Conservation (phyloP, 2,329 filamentous ascomycete species). For the Fusarium musae region DNA sequence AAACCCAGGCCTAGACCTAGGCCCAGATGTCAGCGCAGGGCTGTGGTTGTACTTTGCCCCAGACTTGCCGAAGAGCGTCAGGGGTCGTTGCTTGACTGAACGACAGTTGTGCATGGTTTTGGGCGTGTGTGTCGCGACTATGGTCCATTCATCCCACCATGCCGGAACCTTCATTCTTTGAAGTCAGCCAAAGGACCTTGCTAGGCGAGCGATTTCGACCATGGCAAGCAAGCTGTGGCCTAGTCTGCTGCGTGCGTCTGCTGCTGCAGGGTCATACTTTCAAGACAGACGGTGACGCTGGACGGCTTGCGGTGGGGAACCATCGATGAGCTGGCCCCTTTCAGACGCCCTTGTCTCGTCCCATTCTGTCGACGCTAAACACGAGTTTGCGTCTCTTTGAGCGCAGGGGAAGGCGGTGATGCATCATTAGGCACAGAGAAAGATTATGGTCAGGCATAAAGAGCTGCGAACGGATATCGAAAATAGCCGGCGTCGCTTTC, state of each 20-base stretch:
- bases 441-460: constrained; percentile 41
- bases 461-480: constrained; percentile 14
- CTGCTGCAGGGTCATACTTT: constrained; percentile 41
- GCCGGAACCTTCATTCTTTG: constrained; percentile 18
- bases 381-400: constrained; percentile 38
- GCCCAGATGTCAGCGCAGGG: constrained; percentile 40
- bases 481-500: constrained; percentile 3
- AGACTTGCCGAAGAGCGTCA: constrained; percentile 38
- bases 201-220: constrained; percentile 21
- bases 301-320: constrained; percentile 43
- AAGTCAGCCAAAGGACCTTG: constrained; percentile 33
- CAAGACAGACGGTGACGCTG: constrained; percentile 46
- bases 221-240: constrained; percentile 11
- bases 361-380: constrained; percentile 44
- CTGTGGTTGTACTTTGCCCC: constrained; percentile 40
- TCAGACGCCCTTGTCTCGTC: constrained; percentile 45
- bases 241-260: constrained; percentile 25
- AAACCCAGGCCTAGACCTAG: constrained; percentile 21
- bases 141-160: constrained; percentile 35
- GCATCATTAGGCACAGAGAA: constrained; percentile 44
- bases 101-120: constrained; percentile 32
- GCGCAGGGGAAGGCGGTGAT: constrained; percentile 43
- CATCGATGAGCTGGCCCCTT: constrained; percentile 46
- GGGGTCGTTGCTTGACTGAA: constrained; percentile 37
- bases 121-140: constrained; percentile 22